Evolutionary conservation across 306 rosid genomes (phyloP).

Genomic region (Trichosanthes truncata): DNA sequence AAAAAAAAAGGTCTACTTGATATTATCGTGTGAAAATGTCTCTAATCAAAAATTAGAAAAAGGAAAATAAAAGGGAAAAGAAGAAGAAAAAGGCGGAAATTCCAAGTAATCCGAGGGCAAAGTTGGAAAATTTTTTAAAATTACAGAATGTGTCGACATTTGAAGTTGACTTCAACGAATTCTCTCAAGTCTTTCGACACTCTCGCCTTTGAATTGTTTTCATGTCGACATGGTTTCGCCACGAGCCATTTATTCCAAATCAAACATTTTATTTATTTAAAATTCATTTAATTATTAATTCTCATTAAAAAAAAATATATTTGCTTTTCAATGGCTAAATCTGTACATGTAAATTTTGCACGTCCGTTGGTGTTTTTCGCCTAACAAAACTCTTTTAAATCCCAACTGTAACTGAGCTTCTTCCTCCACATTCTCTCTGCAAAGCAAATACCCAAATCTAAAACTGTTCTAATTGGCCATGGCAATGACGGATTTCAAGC

Average conservation of each 20-base stretch:
- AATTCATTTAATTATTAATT: background rate
- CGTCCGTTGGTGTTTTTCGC: background rate
- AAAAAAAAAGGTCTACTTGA: too few relatives aligned
- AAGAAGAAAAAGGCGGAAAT: background rate
- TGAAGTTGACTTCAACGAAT: background rate
- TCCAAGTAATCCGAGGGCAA: background rate
- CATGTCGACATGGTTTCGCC: slow-evolving; percentile 10
- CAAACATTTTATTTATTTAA: background rate
- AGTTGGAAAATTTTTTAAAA: background rate
- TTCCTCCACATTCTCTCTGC: background rate
- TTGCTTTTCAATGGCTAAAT: background rate
- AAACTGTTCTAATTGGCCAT: background rate
- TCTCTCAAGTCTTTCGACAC: background rate
- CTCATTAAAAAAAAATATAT: too few relatives aligned
- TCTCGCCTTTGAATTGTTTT: background rate
- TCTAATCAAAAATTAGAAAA: background rate
- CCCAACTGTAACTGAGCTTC: background rate
- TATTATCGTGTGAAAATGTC: background rate
- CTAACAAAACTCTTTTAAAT: background rate
- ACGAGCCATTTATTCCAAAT: background rate
- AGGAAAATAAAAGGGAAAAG: background rate
- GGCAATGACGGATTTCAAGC: background rate
- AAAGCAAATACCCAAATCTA: background rate
- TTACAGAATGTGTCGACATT: slow-evolving; percentile 2
- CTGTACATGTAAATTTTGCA: background rate